Base-by-base conservation (phyloP, 1,139 yeast species). In the Suzukiozyma palmioleophila region DNA sequence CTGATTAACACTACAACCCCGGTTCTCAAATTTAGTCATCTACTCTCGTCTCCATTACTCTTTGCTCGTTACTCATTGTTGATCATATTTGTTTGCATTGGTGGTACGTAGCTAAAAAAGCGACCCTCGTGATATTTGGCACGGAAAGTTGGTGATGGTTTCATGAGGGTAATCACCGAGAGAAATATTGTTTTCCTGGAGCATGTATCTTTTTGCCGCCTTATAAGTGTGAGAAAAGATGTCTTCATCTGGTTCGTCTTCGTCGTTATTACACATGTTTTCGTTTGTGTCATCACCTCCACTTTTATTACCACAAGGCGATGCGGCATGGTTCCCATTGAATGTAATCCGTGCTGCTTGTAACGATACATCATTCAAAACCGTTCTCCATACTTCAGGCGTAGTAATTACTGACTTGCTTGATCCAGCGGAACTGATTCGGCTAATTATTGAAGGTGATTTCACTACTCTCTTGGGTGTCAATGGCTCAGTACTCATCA, bases 271-370 rank as follows among this genome's bases (percentile, higher is more conserved):
- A 26, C 28, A 26, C n/a, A 26, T 26, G 28, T 26, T 26, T 26
- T 26, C 28, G 5, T 26, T 26, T 26, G 28, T 26, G 28, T 26
- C 13, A 26, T 12, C 28, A 26, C 13, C 13, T 26, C 5, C 28
- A 5, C 11, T 26, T 5, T 10, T 26, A 3, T 11, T 26, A 9
- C 8, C 16, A 18, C 7, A 5, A 18, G 22, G 7, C 7, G 22
- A 7, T 7, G 22, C 4, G 28, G 11, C 5, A 28, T 28, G 6
- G 16, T 14, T 12, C 31, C 14, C 14, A 8, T n/a, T 28, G 14
- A 73, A 71, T 1, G 80, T 75, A 6, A 71, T 54, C 38, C 74
- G 49, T 2, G 81, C 81, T 0, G 81, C 81, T 24, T 70, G 66
- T 40, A 75, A 57, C 1, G 81, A 73, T 2, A 69, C 62, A 31